Percentiles rank a stretch among this genome's conserved stretches.
Conservation (phyloP, 768 basidiomycete genomes). For the Steccherinum ochraceum region DNA sequence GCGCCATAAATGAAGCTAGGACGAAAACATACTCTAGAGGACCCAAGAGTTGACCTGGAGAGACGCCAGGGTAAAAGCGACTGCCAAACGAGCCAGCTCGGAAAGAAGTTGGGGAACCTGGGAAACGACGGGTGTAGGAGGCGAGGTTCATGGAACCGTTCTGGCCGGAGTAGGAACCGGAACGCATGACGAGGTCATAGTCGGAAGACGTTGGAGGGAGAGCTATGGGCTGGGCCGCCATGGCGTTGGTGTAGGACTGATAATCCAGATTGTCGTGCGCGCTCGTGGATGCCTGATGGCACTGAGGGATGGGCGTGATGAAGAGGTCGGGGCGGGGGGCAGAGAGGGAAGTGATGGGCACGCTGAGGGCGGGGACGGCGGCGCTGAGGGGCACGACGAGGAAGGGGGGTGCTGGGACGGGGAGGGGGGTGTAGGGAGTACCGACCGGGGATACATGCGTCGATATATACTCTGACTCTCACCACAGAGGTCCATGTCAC, state of each 20-base stretch:
- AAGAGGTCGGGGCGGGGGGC: neutral
- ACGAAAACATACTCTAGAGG: constrained; percentile 50
- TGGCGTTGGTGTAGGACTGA: constrained; percentile 13
- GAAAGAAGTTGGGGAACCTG: constrained; percentile 72
- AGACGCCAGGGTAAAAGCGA: constrained; percentile 56
- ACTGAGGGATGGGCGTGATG: neutral
- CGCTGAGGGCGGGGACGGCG: neutral
- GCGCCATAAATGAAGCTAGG: neutral
- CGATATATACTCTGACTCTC: neutral
- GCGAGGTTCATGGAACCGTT: constrained; percentile 55
- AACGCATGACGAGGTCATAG: constrained; percentile 30
- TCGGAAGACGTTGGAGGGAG: constrained; percentile 23
- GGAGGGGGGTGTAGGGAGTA: neutral
- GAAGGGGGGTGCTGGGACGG: constrained; percentile 1
- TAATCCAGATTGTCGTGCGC: constrained; percentile 5
- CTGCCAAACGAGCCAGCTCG: constrained; percentile 59
- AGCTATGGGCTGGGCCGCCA: constrained; percentile 41
- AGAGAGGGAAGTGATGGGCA: neutral
- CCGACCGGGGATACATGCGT: neutral
- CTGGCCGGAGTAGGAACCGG: constrained; percentile 42
- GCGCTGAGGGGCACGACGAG: constrained; percentile 1
- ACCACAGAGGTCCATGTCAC: neutral
- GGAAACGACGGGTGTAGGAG: constrained; percentile 60
- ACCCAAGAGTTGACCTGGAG: constrained; percentile 53
- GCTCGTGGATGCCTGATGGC: neutral